phyloP scores from a whole-genome alignment of 2,329 filamentous ascomycete species.

The Claviceps sp. region DNA sequence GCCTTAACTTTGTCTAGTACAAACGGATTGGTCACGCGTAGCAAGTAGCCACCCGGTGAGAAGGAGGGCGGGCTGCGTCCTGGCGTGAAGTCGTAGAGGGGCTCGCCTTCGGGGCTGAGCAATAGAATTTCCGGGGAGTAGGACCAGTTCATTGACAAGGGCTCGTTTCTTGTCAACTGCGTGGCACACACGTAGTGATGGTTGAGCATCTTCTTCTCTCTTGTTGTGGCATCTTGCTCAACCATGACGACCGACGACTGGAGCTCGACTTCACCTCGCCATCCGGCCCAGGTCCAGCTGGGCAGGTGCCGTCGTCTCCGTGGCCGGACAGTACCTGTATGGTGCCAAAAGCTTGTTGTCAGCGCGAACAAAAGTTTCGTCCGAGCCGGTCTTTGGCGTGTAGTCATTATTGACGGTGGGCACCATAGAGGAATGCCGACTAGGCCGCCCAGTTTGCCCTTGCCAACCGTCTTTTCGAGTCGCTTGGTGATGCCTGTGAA shows the following conservation, averaged over 20 bases:
- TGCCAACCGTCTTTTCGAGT: slow-evolving; percentile 17
- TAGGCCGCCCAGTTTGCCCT: slow-evolving; percentile 17
- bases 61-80: slow-evolving; percentile 11
- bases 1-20: slow-evolving; percentile 23
- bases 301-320: slow-evolving; percentile 18
- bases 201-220: slow-evolving; percentile 19
- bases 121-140: slow-evolving; percentile 21
- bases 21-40: slow-evolving; percentile 20
- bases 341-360: slow-evolving; percentile 24
- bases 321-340: slow-evolving; percentile 14
- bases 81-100: slow-evolving; percentile 19
- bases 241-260: slow-evolving; percentile 20
- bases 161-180: slow-evolving; percentile 20
- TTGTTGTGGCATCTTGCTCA: slow-evolving; percentile 15
- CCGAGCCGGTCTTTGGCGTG: slow-evolving; percentile 11
- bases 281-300: slow-evolving; percentile 25
- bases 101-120: slow-evolving; percentile 15
- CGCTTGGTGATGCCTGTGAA: slow-evolving; percentile 19
- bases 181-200: slow-evolving; percentile 23
- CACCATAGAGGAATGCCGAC: slow-evolving; percentile 21
- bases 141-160: slow-evolving; percentile 18
- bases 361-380: slow-evolving; percentile 21
- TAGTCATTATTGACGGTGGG: not conserved
- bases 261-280: slow-evolving; percentile 21
- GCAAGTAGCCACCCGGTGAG: slow-evolving; percentile 14